These are phyloP conservation scores for Phytophthora europaea DNA, from an alignment of 352 stramenopile genomes.

Conservation along the genomic window DNA sequence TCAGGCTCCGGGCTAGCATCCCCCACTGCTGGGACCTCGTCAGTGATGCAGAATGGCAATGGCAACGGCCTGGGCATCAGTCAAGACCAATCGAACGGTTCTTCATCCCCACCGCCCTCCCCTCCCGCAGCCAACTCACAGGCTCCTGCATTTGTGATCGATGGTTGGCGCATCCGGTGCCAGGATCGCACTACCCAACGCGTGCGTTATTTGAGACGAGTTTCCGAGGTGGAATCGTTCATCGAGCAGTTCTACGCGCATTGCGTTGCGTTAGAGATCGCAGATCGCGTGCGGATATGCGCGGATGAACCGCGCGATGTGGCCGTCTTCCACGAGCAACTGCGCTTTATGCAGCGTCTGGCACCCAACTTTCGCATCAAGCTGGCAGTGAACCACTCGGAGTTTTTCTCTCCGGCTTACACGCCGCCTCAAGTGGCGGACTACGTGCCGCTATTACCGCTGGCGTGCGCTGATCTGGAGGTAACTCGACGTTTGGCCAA, in stretches of 20 bases:
- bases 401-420: constrained; percentile 68
- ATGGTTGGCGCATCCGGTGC: constrained; percentile 80
- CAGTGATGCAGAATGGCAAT: constrained; percentile 8
- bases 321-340: constrained; percentile 67
- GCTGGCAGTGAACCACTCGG: constrained; percentile 78
- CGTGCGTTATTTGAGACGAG: constrained; percentile 63
- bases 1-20: constrained; percentile 26
- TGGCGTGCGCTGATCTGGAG: constrained; percentile 73
- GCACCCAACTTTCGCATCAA: constrained; percentile 79
- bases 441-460: constrained; percentile 73
- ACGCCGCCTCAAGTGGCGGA: constrained; percentile 74
- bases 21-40: constrained; percentile 27
- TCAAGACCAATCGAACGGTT: constrained; percentile 23
- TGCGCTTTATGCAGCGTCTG: constrained; percentile 69
- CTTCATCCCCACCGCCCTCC: constrained; percentile 21
- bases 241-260: constrained; percentile 77
- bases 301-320: constrained; percentile 76
- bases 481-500: constrained; percentile 60
- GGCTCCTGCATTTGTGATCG: constrained; percentile 50
- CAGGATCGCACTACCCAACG: constrained; percentile 61
- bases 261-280: constrained; percentile 62
- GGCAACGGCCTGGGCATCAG: constrained; percentile 7
- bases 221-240: constrained; percentile 72
- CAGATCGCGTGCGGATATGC: constrained; percentile 75
- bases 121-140: constrained; percentile 20